phyloP scores from a whole-genome alignment of 805 yeast species.

The Yamadazyma endophytica region DNA sequence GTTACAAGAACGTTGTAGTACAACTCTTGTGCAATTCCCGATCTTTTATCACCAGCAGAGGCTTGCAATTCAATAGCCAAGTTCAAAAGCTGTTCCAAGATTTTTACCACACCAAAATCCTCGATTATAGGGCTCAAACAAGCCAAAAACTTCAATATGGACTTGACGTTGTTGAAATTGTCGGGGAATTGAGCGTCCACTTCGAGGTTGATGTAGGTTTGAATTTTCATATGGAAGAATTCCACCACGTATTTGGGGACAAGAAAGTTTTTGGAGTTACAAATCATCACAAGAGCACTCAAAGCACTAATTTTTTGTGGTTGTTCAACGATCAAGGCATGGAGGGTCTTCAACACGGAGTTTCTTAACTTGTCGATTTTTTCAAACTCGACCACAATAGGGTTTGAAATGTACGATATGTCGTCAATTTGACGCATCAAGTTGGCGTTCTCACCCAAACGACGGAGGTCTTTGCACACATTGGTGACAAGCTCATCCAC shows the following conservation, averaged over 20 bases:
- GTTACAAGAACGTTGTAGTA: conserved; percentile 58
- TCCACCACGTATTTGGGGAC: conserved; percentile 70
- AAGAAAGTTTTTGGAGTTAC: conserved; percentile 58
- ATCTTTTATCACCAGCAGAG: conserved; percentile 23
- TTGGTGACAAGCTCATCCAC: conserved; percentile 36
- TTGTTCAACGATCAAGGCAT: conserved; percentile 75
- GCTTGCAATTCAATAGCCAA: conserved; percentile 55
- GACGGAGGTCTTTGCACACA: conserved; percentile 41
- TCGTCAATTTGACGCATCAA: conserved; percentile 39
- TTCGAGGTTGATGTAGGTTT: conserved; percentile 44
- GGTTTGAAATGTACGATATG: conserved; percentile 63
- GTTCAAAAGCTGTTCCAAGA: conserved; percentile 52
- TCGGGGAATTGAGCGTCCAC: conserved; percentile 35
- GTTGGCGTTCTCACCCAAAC: conserved; percentile 41
- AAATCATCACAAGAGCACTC: conserved; percentile 60
- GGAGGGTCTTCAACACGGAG: conserved; percentile 58
- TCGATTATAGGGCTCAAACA: conserved; percentile 61
- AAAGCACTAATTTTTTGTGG: conserved; percentile 85
- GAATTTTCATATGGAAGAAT: conserved; percentile 61
- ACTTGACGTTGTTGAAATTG: conserved; percentile 66
- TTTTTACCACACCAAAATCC: conserved; percentile 30
- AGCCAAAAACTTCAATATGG: conserved; percentile 66
- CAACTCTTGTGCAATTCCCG: conserved; percentile 56
- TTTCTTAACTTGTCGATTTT: conserved; percentile 55
- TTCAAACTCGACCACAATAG: conserved; percentile 62